Evolutionary conservation across 805 yeast species (phyloP), one percentile per base, ranked within the genome.

Genomic region (Candida gorgasii): DNA sequence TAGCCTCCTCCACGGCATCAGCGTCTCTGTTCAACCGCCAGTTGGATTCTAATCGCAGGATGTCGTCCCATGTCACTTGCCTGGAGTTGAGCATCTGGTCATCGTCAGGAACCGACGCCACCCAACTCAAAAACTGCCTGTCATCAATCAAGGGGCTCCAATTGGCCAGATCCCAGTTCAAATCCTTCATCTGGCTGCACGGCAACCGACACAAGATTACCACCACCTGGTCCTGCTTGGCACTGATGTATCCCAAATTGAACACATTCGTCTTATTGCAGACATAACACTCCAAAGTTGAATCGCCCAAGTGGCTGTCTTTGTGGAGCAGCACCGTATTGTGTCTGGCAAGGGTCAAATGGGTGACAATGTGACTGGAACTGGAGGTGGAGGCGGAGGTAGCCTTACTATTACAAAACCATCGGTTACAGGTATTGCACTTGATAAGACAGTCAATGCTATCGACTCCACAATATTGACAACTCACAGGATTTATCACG

Each of bases 101-200:
- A 42, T 83, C 89, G 1, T 71, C 54, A 0, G 96, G 95, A 3
- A 67, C 72, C 2, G 80, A 69, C 0, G 89, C 90, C 9, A 90
- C 78, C 97, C 97, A 90, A 1, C 88, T 68, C 43, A 90, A 67
- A 44, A 90, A 78, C 48, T 79, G 82, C 28, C 95, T 73, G 50
- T 88, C 84, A 50, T 85, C 92, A 43, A 90, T 86, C 42, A 90
- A 67, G 0, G 96, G 77, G 55, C 84, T 88, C 97, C 97, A 90
- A 46, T 86, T 84, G 31, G 73, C 77, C 0, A 90, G 82, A 54
- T 89, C 96, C 97, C 97, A 90, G 54, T 83, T 81, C 20, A 76
- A 65, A 60, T 85, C 88, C 50, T 84, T 82, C 7, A 73, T 62
- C 56, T 82, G 89, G 1, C 95, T 83, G 62, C 97, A 90, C 0